Base-by-base conservation (phyloP, 1,284 basidiomycete genomes). In the Ceratobasidium theobromae region DNA sequence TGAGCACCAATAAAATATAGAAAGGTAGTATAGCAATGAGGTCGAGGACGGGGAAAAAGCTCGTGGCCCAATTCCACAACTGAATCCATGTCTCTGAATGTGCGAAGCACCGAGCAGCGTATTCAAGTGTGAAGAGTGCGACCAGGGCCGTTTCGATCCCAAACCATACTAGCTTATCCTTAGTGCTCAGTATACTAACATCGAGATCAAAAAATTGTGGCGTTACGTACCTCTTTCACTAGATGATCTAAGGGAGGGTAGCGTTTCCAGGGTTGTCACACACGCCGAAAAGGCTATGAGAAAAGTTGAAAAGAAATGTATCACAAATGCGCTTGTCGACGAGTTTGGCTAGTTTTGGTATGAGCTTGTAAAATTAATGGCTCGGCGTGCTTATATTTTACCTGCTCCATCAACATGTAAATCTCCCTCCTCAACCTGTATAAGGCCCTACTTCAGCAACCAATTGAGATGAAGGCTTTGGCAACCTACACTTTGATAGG, bases 11-110 rank as follows among this genome's bases (percentile, higher is more conserved):
- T 76, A 94, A 91, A 67, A 95, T 84, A 75, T 93, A 95, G 73
- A 93, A 95, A 1, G 93, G 93, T 28, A 91, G 72, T 65, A 95
- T 93, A 18, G 91, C 87, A 53, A 95, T 80, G 12, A 93, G 76
- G 74, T 95, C 93, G 74, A 93, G 85, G 30, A 95, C 82, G 3
- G 89, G 91, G 73, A 90, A 93, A 76, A 94, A 95, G 0, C 90
- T 88, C 89, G 69, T 30, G 67, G 43, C 57, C 28, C 78, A 79
- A 46, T 70, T 73, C 71, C 76, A 77, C 67, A 76, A 75, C 70
- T 75, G 74, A 6, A 65, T 27, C 72, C 74, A 75, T 1, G 74
- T 74, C 69, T 78, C 78, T 2, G 76, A 77, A 71, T 80, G 79
- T 0, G 76, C 79, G 64, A 53, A 53, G 25, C 65, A 64, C 25